These are phyloP conservation scores for Thelonectria olida DNA, from an alignment of 2,329 filamentous ascomycete species.

Conservation along the genomic window DNA sequence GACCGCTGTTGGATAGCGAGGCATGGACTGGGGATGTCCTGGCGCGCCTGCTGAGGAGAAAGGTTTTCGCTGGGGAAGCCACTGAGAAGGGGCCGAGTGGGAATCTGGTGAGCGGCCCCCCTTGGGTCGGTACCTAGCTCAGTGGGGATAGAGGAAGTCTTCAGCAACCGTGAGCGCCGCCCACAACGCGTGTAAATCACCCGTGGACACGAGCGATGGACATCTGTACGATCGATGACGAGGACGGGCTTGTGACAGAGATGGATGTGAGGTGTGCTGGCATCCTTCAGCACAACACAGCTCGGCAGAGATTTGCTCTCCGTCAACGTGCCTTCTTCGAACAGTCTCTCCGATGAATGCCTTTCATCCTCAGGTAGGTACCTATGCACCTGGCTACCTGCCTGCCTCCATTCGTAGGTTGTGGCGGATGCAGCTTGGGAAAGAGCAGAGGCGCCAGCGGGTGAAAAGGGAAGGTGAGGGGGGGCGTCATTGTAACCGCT, in stretches of 20 bases:
- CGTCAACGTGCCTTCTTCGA: not conserved
- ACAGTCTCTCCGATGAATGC: slow-evolving; percentile 17
- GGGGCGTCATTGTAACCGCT: slow-evolving; percentile 28
- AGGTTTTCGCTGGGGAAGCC: slow-evolving; percentile 14
- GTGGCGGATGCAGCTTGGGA: slow-evolving; percentile 18
- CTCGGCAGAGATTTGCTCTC: not conserved
- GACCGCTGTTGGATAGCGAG: slow-evolving; percentile 35
- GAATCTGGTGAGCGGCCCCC: not conserved
- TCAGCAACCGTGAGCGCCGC: not conserved
- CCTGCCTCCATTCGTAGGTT: slow-evolving; percentile 18
- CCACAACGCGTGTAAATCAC: not conserved
- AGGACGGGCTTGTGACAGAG: not conserved
- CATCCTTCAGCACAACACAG: not conserved
- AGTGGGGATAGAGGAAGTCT: not conserved
- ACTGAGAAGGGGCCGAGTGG: not conserved
- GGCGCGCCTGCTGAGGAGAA: slow-evolving; percentile 13
- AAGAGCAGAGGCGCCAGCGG: not conserved
- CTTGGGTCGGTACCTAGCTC: not conserved
- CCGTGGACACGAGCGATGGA: not conserved
- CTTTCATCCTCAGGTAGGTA: slow-evolving; percentile 11
- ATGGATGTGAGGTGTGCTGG: slow-evolving; percentile 6
- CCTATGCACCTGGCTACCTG: slow-evolving; percentile 13
- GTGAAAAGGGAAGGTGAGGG: not conserved
- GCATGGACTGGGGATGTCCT: slow-evolving; percentile 26
- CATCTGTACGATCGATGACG: not conserved